A percentile compares a stretch with the other conserved stretches of the same genome.
These are phyloP conservation scores for Capsella bursapastoris DNA, from an alignment of 345 rosid species.

Conservation along the genomic window DNA sequence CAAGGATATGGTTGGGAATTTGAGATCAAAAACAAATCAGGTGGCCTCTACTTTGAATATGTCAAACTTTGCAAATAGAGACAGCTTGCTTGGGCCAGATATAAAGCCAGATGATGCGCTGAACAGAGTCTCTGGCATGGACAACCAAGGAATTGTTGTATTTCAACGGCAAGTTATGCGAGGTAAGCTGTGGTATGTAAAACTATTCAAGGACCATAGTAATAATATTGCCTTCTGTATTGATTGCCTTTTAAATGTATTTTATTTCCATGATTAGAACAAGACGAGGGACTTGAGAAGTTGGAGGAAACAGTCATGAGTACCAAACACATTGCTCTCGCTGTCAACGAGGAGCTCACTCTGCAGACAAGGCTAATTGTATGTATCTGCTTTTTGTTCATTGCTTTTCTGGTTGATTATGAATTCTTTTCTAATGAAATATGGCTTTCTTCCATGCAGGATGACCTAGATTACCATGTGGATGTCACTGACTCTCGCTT, in stretches of 20 bases:
- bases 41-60: slow-evolving; percentile 88
- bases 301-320: slow-evolving; percentile 88
- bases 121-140: slow-evolving; percentile 69
- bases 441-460: slow-evolving; percentile 54
- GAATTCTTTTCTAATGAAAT: background rate
- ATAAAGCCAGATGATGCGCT: slow-evolving; percentile 63
- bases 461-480: slow-evolving; percentile 87
- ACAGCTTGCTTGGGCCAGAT: slow-evolving; percentile 86
- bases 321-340: slow-evolving; percentile 89
- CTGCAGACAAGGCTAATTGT: slow-evolving; percentile 92
- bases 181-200: slow-evolving; percentile 59
- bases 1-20: slow-evolving; percentile 76
- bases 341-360: slow-evolving; percentile 91
- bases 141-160: slow-evolving; percentile 87
- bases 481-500: slow-evolving; percentile 89
- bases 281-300: slow-evolving; percentile 98
- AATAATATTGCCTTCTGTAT: background rate
- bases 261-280: slow-evolving; percentile 57
- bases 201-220: slow-evolving; percentile 7
- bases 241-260: slow-evolving; percentile 2
- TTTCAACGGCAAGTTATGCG: slow-evolving; percentile 88
- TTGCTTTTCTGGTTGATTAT: background rate
- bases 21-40: slow-evolving; percentile 83
- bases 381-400: slow-evolving; percentile 38
- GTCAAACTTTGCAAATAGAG: slow-evolving; percentile 87